phyloP scores from a whole-genome alignment of 495 filamentous ascomycete species.

The Penicillium crystallinum region DNA sequence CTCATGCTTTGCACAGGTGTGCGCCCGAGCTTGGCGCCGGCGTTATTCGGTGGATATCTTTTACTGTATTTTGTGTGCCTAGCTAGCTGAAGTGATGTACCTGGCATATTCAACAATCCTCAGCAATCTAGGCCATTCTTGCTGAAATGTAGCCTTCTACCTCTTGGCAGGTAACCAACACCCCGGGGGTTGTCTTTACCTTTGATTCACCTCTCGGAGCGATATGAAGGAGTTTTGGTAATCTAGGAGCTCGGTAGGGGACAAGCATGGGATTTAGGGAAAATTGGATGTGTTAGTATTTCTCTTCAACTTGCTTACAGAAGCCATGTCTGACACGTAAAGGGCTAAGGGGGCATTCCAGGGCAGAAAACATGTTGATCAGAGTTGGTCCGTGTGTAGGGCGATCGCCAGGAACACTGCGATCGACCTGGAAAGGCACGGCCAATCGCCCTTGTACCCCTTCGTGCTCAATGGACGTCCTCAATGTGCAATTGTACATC shows the following conservation, averaged over 20 bases:
- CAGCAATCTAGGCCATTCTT: neutral
- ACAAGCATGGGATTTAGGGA: no score
- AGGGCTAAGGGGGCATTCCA: slow-evolving; percentile 15
- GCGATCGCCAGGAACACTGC: slow-evolving; percentile 23
- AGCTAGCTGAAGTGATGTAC: neutral
- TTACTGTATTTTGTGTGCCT: neutral
- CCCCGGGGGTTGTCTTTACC: no score
- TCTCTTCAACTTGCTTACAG: no score
- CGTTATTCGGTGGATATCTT: neutral
- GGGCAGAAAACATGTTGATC: neutral
- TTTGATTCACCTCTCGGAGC: neutral
- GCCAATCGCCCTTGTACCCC: slow-evolving; percentile 14
- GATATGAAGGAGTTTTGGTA: no score
- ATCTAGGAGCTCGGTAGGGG: no score
- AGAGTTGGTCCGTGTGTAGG: slow-evolving; percentile 7
- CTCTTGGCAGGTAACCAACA: no score
- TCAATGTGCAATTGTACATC: neutral
- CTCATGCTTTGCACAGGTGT: neutral
- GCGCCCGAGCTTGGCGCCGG: neutral
- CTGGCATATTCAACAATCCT: neutral
- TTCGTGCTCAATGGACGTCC: neutral
- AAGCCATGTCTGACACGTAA: no score
- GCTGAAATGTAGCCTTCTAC: neutral
- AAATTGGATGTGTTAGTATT: no score
- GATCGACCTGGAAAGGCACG: neutral